phyloP scores from a whole-genome alignment of 306 rosid genomes.

The Ormosia emarginata region DNA sequence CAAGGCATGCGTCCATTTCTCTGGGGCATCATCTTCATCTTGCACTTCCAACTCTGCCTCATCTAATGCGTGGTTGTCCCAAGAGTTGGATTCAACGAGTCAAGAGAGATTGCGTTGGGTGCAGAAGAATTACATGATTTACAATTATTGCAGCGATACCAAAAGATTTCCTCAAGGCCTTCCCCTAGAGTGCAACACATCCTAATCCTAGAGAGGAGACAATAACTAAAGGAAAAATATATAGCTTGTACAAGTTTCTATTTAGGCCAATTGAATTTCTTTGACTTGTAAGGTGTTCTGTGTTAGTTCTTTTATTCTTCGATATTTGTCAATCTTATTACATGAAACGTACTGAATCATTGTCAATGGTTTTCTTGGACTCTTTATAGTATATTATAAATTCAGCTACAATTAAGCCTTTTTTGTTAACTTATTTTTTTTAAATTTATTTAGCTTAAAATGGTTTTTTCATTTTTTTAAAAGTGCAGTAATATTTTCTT shows the following conservation, averaged over 20 bases:
- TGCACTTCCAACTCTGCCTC: constrained; percentile 28
- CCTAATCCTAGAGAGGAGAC: not conserved
- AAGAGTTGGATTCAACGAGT: constrained; percentile 40
- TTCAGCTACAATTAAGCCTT: not conserved
- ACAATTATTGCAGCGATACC: constrained; percentile 50
- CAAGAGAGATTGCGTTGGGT: constrained; percentile 48
- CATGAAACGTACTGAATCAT: not conserved
- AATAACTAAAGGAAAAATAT: not conserved
- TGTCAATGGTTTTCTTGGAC: no score
- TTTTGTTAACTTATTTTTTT: not conserved
- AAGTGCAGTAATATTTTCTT: not conserved
- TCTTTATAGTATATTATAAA: not conserved
- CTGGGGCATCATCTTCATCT: constrained; percentile 31
- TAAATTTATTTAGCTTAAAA: no score
- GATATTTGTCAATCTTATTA: not conserved
- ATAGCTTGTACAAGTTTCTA: not conserved
- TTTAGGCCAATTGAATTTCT: not conserved
- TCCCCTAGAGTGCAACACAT: constrained; percentile 37
- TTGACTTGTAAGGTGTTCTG: not conserved
- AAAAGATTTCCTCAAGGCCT: constrained; percentile 58
- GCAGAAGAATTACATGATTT: constrained; percentile 59
- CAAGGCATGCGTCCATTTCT: constrained; percentile 35
- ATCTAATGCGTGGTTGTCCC: constrained; percentile 39
- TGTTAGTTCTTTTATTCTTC: not conserved
- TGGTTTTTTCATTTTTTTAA: no score